phyloP scores from a whole-genome alignment of 192 early-diverging fungal genomes.

The Umbelopsis sp. region DNA sequence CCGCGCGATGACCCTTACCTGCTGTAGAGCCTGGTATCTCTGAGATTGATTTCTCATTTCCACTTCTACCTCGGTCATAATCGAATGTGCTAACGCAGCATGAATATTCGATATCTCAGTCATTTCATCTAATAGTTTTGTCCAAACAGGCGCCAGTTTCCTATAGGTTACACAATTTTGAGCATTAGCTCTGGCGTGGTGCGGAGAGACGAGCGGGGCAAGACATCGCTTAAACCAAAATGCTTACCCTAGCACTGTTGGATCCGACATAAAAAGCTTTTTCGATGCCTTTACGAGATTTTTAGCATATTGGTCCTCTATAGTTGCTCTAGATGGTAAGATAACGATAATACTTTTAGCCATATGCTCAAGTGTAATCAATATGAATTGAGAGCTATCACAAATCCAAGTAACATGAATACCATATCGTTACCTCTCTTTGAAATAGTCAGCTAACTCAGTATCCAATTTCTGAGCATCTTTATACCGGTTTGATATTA shows the following conservation, averaged over 20 bases:
- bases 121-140: slow-evolving; percentile 8
- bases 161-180: slow-evolving; percentile 5
- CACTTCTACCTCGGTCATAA: slow-evolving; percentile 12
- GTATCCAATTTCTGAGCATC: slow-evolving; percentile 6
- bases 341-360: neutral
- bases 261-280: slow-evolving; percentile 17
- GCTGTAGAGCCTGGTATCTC: neutral
- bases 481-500: neutral
- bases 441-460: slow-evolving; percentile 20
- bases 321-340: slow-evolving; percentile 10
- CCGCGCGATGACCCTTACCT: slow-evolving; percentile 6
- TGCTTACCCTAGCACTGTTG: slow-evolving; percentile 19
- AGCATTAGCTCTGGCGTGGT: neutral
- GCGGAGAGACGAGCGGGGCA: neutral
- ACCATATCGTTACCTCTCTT: slow-evolving; percentile 13
- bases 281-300: slow-evolving; percentile 21
- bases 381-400: neutral
- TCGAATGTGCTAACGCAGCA: slow-evolving; percentile 11
- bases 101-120: slow-evolving; percentile 25
- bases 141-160: slow-evolving; percentile 14
- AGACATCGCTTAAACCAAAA: neutral
- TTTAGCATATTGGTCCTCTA: slow-evolving; percentile 28
- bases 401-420: neutral
- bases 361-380: neutral
- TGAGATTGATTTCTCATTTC: slow-evolving; percentile 8